A percentile compares a stretch with the other conserved stretches of the same genome.
These are phyloP conservation scores for Leptographium wingfieldii DNA, from an alignment of 2,329 filamentous ascomycete species.

Conservation along the genomic window DNA sequence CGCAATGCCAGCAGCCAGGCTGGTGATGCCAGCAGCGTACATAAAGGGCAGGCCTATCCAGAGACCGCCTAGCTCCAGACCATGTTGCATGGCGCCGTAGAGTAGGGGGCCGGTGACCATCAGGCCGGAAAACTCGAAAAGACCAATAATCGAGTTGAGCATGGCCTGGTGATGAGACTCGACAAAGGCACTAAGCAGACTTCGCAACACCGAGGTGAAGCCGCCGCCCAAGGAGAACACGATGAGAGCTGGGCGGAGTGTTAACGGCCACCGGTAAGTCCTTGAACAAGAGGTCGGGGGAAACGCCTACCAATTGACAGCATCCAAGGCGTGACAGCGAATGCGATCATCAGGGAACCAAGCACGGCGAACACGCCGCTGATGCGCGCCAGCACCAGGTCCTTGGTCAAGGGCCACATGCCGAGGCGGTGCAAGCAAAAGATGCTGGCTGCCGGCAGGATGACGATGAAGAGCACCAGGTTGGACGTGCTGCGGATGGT, in stretches of 20 bases:
- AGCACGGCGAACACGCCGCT: slow-evolving; percentile 20
- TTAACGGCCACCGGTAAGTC: neutral
- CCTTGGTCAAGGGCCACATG: slow-evolving; percentile 23
- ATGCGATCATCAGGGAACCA: slow-evolving; percentile 25
- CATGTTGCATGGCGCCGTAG: slow-evolving; percentile 31
- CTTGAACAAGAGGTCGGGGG: neutral
- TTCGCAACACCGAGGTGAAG: slow-evolving; percentile 29
- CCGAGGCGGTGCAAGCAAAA: slow-evolving; percentile 20
- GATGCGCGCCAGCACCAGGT: slow-evolving; percentile 26
- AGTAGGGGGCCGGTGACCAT: slow-evolving; percentile 34
- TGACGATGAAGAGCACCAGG: slow-evolving; percentile 23
- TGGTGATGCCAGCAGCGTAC: slow-evolving; percentile 21
- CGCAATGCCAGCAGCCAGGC: slow-evolving; percentile 18
- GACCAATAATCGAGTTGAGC: slow-evolving; percentile 38
- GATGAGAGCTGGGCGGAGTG: slow-evolving; percentile 23
- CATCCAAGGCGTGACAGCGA: slow-evolving; percentile 22
- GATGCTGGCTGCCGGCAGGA: slow-evolving; percentile 22
- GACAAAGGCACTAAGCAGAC: slow-evolving; percentile 39
- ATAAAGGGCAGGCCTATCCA: slow-evolving; percentile 40
- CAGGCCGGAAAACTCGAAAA: slow-evolving; percentile 36
- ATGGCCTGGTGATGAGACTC: slow-evolving; percentile 40
- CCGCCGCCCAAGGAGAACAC: slow-evolving; percentile 33
- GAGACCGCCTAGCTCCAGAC: slow-evolving; percentile 30
- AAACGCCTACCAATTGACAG: slow-evolving; percentile 11
- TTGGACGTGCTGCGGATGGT: slow-evolving; percentile 25